These are phyloP conservation scores for Bipolaris zeicola DNA, from an alignment of 2,329 filamentous ascomycete genomes.

Conservation along the genomic window DNA sequence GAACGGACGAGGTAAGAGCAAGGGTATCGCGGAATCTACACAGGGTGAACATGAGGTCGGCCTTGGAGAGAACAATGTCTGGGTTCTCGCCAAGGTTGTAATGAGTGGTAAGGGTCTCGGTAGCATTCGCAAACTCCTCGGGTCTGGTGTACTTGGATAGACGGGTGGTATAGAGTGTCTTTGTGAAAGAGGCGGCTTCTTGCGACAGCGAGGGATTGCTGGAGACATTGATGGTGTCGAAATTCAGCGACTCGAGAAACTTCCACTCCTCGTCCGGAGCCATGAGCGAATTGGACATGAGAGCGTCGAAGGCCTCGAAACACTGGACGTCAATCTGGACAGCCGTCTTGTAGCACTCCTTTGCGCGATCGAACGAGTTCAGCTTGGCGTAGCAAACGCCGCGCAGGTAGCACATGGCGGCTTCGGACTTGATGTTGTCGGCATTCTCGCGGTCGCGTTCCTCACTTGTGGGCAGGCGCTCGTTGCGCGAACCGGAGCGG, in stretches of 20 bases:
- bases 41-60: constrained; percentile 91
- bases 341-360: constrained; percentile 98
- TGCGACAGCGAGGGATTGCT: constrained; percentile 72
- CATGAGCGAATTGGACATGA: constrained; percentile 96
- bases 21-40: constrained; percentile 91
- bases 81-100: constrained; percentile 87
- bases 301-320: constrained; percentile 96
- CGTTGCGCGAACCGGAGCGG: constrained; percentile 55
- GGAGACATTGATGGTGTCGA: constrained; percentile 75
- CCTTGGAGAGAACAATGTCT: constrained; percentile 86
- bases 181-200: constrained; percentile 91
- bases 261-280: constrained; percentile 86
- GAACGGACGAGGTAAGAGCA: constrained; percentile 79
- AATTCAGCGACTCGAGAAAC: constrained; percentile 87
- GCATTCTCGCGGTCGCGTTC: constrained; percentile 71
- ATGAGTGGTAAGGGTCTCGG: constrained; percentile 89
- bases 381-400: constrained; percentile 96
- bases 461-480: constrained; percentile 63
- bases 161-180: constrained; percentile 93
- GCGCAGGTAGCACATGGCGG: constrained; percentile 94
- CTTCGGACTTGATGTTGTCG: constrained; percentile 83
- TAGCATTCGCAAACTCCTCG: constrained; percentile 78
- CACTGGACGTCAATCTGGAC: constrained; percentile 97
- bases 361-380: constrained; percentile 95
- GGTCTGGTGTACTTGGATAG: constrained; percentile 95